These are phyloP conservation scores for Fraxinus excelsior DNA, from an alignment of 257 asterid species.

Conservation along the genomic window DNA sequence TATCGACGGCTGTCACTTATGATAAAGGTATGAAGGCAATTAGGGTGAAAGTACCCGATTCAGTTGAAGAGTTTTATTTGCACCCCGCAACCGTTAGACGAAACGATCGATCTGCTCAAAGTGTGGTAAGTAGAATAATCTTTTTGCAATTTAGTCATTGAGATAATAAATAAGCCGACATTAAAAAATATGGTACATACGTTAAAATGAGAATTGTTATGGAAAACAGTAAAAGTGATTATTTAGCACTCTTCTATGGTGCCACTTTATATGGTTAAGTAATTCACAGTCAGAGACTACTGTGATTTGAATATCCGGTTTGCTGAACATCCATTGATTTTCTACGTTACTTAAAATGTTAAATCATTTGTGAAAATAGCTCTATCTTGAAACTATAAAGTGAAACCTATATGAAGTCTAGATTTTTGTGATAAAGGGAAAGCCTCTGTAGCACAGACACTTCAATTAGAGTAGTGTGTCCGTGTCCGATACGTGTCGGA, in stretches of 20 bases:
- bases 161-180: slow-evolving; percentile 3
- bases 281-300: neutral
- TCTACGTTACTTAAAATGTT: no score
- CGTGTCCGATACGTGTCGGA: no score
- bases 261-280: neutral
- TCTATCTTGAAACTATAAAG: no score
- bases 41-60: slow-evolving; percentile 83
- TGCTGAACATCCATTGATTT: no score
- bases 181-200: neutral
- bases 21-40: slow-evolving; percentile 88
- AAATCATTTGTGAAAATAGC: no score
- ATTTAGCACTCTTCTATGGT: neutral
- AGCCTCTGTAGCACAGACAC: no score
- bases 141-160: slow-evolving; percentile 15
- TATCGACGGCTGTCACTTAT: slow-evolving; percentile 86
- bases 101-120: slow-evolving; percentile 91
- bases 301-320: neutral
- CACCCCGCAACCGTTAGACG: slow-evolving; percentile 98
- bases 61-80: slow-evolving; percentile 87
- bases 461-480: no score
- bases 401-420: no score
- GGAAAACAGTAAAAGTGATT: neutral
- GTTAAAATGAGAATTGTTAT: neutral
- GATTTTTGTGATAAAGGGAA: no score
- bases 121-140: slow-evolving; percentile 68